These are phyloP conservation scores for Golubevia sp. DNA, from an alignment of 1,284 basidiomycete species.

Conservation along the genomic window DNA sequence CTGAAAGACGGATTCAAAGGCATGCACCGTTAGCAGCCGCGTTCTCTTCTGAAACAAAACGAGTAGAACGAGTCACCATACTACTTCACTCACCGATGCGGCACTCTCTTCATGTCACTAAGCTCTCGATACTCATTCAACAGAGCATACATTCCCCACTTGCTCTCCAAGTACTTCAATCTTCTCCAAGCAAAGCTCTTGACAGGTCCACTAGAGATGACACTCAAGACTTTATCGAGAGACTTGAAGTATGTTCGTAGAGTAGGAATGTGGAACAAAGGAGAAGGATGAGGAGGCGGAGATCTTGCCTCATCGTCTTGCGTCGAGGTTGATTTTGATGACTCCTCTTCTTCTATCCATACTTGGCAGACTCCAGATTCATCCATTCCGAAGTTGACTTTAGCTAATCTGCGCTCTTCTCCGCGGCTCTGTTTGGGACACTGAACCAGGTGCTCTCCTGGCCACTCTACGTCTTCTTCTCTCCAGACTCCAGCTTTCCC, in stretches of 20 bases:
- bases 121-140: conserved; percentile 94
- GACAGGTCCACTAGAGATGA: conserved; percentile 78
- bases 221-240: conserved; percentile 73
- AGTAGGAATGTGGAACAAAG: conserved; percentile 78
- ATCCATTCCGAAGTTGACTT: conserved; percentile 40
- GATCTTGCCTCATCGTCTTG: conserved; percentile 13
- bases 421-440: conserved; percentile 6
- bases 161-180: conserved; percentile 90
- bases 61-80: too few species aligned
- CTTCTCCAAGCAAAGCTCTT: conserved; percentile 94
- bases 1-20: conserved; percentile 63
- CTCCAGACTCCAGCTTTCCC: conserved; percentile 52
- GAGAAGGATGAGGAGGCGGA: conserved; percentile 46
- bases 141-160: conserved; percentile 91
- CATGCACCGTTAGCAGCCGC: conserved; percentile 7
- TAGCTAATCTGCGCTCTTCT: too few species aligned
- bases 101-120: conserved; percentile 86
- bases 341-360: conserved; percentile 21
- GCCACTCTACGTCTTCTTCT: conserved; percentile 30
- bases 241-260: conserved; percentile 95
- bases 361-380: conserved; percentile 54
- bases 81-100: conserved; percentile 61
- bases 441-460: conserved; percentile 23
- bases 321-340: conserved; percentile 18
- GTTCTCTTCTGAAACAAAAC: too few species aligned